Percentiles rank a stretch among this genome's conserved stretches.
These are phyloP conservation scores for Linderina pennispora DNA, from an alignment of 192 early-diverging fungal genomes.

Conservation along the genomic window DNA sequence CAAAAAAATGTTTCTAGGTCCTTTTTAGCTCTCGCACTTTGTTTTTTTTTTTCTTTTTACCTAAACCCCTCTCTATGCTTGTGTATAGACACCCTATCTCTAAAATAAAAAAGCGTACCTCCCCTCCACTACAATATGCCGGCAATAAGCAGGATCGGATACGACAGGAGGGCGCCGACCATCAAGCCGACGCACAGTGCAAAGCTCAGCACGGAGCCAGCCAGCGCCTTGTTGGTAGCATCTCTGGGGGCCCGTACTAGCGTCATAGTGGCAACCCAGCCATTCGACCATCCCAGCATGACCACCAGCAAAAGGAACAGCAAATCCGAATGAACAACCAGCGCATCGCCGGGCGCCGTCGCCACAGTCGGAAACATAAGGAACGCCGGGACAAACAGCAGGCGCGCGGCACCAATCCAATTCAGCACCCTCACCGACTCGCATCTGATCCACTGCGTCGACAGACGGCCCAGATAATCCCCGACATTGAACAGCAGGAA, in stretches of 20 bases:
- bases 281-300: constrained; percentile 61
- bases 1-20: neutral
- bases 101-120: neutral
- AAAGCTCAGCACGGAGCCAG: constrained; percentile 65
- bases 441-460: constrained; percentile 42
- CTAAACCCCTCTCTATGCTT: neutral
- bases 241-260: constrained; percentile 55
- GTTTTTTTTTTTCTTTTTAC: neutral
- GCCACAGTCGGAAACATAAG: constrained; percentile 44
- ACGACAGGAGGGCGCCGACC: constrained; percentile 52
- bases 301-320: constrained; percentile 46
- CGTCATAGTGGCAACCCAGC: constrained; percentile 55
- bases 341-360: constrained; percentile 2
- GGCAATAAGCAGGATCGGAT: constrained; percentile 30
- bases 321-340: constrained; percentile 29
- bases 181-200: constrained; percentile 61
- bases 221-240: constrained; percentile 52
- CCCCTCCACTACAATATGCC: constrained; percentile 29
- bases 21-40: neutral
- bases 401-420: constrained; percentile 24
- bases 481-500: constrained; percentile 70
- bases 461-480: constrained; percentile 61
- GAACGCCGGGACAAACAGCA: constrained; percentile 46
- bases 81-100: too few relatives aligned
- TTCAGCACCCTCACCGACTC: constrained; percentile 25